phyloP scores from a whole-genome alignment of 1,284 basidiomycete species.

The Tilletia setariae region DNA sequence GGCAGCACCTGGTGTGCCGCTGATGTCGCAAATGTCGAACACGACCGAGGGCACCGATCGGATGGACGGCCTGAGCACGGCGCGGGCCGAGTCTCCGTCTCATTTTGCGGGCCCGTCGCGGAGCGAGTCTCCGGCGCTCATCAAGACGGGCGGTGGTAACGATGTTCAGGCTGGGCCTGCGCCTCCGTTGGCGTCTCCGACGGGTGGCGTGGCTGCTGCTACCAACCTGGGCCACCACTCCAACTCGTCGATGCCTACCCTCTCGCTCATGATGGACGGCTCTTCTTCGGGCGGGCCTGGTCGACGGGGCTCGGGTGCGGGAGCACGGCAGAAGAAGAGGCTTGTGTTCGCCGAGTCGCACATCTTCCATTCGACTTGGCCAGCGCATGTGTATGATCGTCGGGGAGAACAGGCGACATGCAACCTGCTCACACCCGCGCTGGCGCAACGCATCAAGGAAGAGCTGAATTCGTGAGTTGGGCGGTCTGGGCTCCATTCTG shows the following conservation, averaged over 20 bases:
- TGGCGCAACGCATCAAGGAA: slow-evolving; percentile 94
- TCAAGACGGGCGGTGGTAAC: no score
- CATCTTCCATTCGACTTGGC: slow-evolving; percentile 93
- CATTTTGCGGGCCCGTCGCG: not conserved
- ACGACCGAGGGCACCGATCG: slow-evolving; percentile 40
- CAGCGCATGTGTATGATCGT: slow-evolving; percentile 82
- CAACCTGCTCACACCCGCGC: slow-evolving; percentile 86
- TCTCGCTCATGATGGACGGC: slow-evolving; percentile 66
- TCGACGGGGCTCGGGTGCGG: slow-evolving; percentile 45
- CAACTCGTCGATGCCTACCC: slow-evolving; percentile 71
- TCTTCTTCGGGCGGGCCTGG: slow-evolving; percentile 57
- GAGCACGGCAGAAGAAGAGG: slow-evolving; percentile 64
- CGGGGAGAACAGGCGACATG: slow-evolving; percentile 93
- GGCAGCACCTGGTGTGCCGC: slow-evolving; percentile 25
- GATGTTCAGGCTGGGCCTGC: not conserved
- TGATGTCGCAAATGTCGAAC: slow-evolving; percentile 43
- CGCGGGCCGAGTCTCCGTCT: slow-evolving; percentile 32
- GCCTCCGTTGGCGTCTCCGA: slow-evolving; percentile 24
- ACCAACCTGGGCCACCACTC: slow-evolving; percentile 43
- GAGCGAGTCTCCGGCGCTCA: not conserved
- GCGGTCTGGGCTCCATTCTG: not conserved
- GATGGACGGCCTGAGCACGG: slow-evolving; percentile 35
- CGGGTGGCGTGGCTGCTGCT: slow-evolving; percentile 28
- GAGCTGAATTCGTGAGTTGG: slow-evolving; percentile 31
- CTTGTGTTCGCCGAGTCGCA: slow-evolving; percentile 85